Percentiles rank a stretch among this genome's conserved stretches.
Evolutionary conservation across 2,329 filamentous ascomycete species (phyloP).

Genomic region (Colletotrichum sp.): DNA sequence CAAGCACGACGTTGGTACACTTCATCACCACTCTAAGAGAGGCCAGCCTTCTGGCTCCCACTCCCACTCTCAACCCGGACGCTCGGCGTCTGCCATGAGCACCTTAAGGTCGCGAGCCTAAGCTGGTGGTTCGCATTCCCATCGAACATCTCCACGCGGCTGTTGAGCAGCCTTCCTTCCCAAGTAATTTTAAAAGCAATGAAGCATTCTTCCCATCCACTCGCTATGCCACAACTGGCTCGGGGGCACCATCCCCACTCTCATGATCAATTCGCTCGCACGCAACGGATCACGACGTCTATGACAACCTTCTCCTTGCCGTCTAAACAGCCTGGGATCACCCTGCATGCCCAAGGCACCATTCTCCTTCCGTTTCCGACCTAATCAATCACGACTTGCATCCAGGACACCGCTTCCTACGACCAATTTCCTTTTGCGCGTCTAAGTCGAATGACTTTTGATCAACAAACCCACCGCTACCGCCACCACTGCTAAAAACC

Average conservation of each 20-base stretch:
- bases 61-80: slow-evolving; percentile 39
- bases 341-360: slow-evolving; percentile 2
- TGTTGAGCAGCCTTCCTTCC: slow-evolving; percentile 4
- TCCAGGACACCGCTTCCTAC: slow-evolving; percentile 15
- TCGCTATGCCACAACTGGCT: slow-evolving; percentile 10
- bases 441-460: background rate
- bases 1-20: slow-evolving; percentile 75
- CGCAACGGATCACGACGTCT: slow-evolving; percentile 25
- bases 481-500: background rate
- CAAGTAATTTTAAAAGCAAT: slow-evolving; percentile 8
- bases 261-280: slow-evolving; percentile 22
- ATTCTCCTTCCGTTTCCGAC: slow-evolving; percentile 11
- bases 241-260: slow-evolving; percentile 6
- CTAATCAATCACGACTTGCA: slow-evolving; percentile 18
- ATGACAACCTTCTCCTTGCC: slow-evolving; percentile 22
- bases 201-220: slow-evolving; percentile 15
- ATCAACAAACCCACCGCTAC: background rate
- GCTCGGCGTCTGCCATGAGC: slow-evolving; percentile 38
- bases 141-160: slow-evolving; percentile 3
- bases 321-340: slow-evolving; percentile 10
- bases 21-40: slow-evolving; percentile 54
- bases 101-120: slow-evolving; percentile 41
- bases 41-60: slow-evolving; percentile 41
- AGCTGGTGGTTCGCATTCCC: background rate
- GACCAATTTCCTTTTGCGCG: slow-evolving; percentile 10